Percentiles rank a stretch among this genome's conserved stretches.
Conservation (phyloP, 2,329 filamentous ascomycete species). For the Paecilomyces fulvus region DNA sequence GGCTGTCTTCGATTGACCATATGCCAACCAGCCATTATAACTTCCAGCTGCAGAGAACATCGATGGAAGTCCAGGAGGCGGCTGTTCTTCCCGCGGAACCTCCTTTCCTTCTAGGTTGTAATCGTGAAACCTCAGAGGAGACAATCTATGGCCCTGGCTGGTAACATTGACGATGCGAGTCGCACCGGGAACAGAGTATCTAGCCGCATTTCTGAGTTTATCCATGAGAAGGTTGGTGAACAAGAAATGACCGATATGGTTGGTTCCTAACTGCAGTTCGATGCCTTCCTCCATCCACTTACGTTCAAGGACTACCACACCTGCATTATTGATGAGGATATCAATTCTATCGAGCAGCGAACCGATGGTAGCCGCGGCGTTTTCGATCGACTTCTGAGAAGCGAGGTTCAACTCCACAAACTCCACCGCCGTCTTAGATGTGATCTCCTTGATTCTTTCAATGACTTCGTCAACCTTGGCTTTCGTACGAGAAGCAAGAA, state of each 20-base stretch:
- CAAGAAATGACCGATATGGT: conserved; percentile 27
- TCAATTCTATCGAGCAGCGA: conserved; percentile 15
- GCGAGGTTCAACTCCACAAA: conserved; percentile 17
- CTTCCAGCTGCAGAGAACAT: conserved; percentile 2
- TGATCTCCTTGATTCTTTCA: conserved; percentile 10
- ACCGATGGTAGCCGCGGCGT: conserved; percentile 16
- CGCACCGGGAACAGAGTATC: neutral
- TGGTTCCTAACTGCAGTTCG: conserved; percentile 26
- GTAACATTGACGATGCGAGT: conserved; percentile 16
- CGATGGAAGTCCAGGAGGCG: conserved; percentile 1
- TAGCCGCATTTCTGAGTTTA: conserved; percentile 13
- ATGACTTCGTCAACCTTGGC: conserved; percentile 24
- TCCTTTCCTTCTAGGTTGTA: conserved; percentile 15
- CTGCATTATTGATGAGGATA: conserved; percentile 26
- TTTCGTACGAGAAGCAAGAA: conserved; percentile 31
- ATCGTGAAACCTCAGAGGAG: conserved; percentile 20
- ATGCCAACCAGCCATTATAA: conserved; percentile 14
- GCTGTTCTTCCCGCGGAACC: conserved; percentile 6
- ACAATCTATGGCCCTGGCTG: conserved; percentile 15
- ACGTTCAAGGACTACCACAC: conserved; percentile 20
- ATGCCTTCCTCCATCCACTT: conserved; percentile 20
- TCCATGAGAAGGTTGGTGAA: conserved; percentile 22
- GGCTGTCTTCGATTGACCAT: conserved; percentile 35
- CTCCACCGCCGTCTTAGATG: neutral
- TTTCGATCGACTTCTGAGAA: conserved; percentile 17